A percentile compares a stretch with the other conserved stretches of the same genome.
Conservation (phyloP, 805 yeast species). For the Monosporozyma aerobia region DNA sequence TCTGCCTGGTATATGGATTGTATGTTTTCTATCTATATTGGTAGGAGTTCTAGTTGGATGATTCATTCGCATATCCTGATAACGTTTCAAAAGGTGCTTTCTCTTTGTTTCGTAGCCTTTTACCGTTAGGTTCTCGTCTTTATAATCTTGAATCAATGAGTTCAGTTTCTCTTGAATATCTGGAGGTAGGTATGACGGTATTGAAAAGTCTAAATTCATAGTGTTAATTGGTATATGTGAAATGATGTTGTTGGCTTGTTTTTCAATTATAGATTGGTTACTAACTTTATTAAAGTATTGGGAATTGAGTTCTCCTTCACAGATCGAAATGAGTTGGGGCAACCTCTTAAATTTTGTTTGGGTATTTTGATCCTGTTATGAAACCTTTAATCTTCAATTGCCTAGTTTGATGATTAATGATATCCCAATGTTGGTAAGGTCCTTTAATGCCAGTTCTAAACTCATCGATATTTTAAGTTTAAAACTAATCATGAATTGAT, state of each 20-base stretch:
- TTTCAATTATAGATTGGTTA: background rate
- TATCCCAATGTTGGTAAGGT: background rate
- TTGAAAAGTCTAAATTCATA: slow-evolving; percentile 37
- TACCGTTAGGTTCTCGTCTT: slow-evolving; percentile 63
- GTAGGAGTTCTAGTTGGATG: slow-evolving; percentile 2
- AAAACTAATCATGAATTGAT: background rate
- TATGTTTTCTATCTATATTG: slow-evolving; percentile 6
- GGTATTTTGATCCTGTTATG: no score
- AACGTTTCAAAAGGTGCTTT: slow-evolving; percentile 15
- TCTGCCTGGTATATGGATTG: slow-evolving; percentile 12
- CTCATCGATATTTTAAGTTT: background rate
- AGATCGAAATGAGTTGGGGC: background rate
- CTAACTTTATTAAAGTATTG: background rate
- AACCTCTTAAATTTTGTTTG: no score
- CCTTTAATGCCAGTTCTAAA: background rate
- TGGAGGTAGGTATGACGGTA: slow-evolving; percentile 36
- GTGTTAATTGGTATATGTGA: background rate
- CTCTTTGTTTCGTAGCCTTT: slow-evolving; percentile 63
- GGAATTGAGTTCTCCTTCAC: background rate
- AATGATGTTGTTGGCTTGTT: background rate
- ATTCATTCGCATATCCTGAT: background rate
- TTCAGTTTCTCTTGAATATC: slow-evolving; percentile 31
- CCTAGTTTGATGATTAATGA: no score
- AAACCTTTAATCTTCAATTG: no score
- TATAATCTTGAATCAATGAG: slow-evolving; percentile 41